Base-by-base conservation (phyloP, 768 basidiomycete genomes). In the Tylopilus plumbeoviolaceoides region DNA sequence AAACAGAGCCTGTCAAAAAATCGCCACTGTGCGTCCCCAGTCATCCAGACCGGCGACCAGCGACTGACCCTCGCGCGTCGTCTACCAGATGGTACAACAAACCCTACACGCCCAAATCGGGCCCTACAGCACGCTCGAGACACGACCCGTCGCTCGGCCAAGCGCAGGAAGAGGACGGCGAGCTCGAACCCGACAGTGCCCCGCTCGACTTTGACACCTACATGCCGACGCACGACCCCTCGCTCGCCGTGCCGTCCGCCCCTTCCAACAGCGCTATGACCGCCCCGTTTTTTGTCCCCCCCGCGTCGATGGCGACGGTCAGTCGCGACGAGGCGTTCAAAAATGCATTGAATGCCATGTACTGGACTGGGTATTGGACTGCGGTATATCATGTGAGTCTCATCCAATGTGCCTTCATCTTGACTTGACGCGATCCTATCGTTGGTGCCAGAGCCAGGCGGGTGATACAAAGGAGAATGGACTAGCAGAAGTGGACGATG, bases 321-420 rank as follows among this genome's bases (percentile, higher is more conserved):
- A 78, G 75, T 57, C 82, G 79, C 59, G 87, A 91, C 56, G 87
- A 91, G 60, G 88, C 88, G 1, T 91, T 91, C 67, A 73, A 77
- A 23, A 82, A 83, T 44, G 90, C 89, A 5, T 59, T 90, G 62
- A 78, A 76, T 28, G 88, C 90, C 17, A 90, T 87, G 83, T 92
- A 91, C 66, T 91, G 90, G 89, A 75, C 78, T 21, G 90, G 89
- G 18, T 92, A 91, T 66, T 92, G 89, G 89, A 89, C 88, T 3
- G 89, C 89, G 1, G 78, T 90, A 44, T 91, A 91, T 63, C 85
- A 91, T 65, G 89, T 88, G 60, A 45, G 82, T 18, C 18, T 74
- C 9, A n/a, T 11, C 17, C 20, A n/a, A 39, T 9, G 5, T 41
- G 43, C 14, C 12, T 28, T 27, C 17, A 21, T 38, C 30, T 18